These are phyloP conservation scores for Orbilia blumenaviensis DNA, from an alignment of 2,329 filamentous ascomycete species.

Conservation along the genomic window DNA sequence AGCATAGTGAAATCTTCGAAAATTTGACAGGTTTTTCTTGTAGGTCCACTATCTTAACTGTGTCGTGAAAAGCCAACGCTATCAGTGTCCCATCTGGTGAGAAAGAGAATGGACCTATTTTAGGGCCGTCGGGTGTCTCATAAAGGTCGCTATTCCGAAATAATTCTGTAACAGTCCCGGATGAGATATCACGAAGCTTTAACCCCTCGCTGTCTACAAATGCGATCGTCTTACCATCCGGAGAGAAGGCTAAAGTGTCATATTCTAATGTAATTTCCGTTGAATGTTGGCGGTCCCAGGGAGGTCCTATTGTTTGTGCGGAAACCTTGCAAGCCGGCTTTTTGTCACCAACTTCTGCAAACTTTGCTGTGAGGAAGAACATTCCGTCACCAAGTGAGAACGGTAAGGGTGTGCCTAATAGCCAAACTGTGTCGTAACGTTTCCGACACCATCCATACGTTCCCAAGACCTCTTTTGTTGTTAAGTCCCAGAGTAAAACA, in stretches of 20 bases:
- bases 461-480: background rate
- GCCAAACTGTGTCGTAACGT: no score
- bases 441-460: no score
- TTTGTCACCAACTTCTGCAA: no score
- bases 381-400: no score
- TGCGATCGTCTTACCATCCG: background rate
- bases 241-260: background rate
- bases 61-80: background rate
- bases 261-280: no score
- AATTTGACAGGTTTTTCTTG: background rate
- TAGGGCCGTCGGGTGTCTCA: no score
- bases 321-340: no score
- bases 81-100: background rate
- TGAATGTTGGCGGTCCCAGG: no score
- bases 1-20: background rate
- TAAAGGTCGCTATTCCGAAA: background rate
- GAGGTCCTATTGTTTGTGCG: no score
- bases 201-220: conserved; percentile 6
- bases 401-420: no score
- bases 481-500: background rate
- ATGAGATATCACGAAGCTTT: background rate
- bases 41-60: no score
- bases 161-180: background rate
- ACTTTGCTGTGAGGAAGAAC: no score
- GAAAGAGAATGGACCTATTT: background rate